Evolutionary conservation across 495 filamentous ascomycete species (phyloP).

Genomic region (Rhypophila decipiens): DNA sequence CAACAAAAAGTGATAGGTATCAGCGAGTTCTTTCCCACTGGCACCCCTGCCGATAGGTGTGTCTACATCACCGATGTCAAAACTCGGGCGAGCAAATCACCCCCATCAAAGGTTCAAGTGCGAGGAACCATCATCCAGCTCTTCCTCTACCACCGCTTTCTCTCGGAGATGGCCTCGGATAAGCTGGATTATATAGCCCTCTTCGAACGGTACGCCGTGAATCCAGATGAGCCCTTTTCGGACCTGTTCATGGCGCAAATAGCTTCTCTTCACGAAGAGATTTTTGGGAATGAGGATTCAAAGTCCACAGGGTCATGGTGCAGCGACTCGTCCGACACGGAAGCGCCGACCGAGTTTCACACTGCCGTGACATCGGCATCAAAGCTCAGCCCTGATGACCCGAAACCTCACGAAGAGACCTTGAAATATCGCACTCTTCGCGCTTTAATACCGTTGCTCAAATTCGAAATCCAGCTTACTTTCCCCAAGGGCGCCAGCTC

Average conservation of each 20-base stretch:
- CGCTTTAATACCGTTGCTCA: slow-evolving; percentile 31
- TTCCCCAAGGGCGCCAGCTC: slow-evolving; percentile 47
- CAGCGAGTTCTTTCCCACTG: slow-evolving; percentile 37
- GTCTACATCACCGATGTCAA: slow-evolving; percentile 87
- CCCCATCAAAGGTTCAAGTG: slow-evolving; percentile 63
- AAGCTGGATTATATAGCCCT: slow-evolving; percentile 61
- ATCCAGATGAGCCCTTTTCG: slow-evolving; percentile 59
- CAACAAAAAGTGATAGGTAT: slow-evolving; percentile 20
- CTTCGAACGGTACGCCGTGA: slow-evolving; percentile 62
- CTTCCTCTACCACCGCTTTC: slow-evolving; percentile 84
- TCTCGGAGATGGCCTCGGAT: slow-evolving; percentile 65
- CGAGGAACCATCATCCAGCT: slow-evolving; percentile 78
- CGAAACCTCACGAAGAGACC: not conserved
- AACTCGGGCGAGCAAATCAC: slow-evolving; percentile 56
- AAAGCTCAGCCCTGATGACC: slow-evolving; percentile 1
- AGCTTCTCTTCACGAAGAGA: slow-evolving; percentile 56
- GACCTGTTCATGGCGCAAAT: slow-evolving; percentile 78
- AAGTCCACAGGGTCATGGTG: no score
- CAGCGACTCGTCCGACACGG: not conserved
- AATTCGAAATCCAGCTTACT: slow-evolving; percentile 44
- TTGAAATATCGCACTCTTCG: slow-evolving; percentile 35
- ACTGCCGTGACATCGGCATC: slow-evolving; percentile 17
- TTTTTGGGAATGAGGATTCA: slow-evolving; percentile 35
- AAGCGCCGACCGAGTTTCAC: slow-evolving; percentile 4
- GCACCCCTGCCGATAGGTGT: slow-evolving; percentile 58